phyloP scores from a whole-genome alignment of 352 stramenopile genomes.

The Globisporangium heterothallicum region DNA sequence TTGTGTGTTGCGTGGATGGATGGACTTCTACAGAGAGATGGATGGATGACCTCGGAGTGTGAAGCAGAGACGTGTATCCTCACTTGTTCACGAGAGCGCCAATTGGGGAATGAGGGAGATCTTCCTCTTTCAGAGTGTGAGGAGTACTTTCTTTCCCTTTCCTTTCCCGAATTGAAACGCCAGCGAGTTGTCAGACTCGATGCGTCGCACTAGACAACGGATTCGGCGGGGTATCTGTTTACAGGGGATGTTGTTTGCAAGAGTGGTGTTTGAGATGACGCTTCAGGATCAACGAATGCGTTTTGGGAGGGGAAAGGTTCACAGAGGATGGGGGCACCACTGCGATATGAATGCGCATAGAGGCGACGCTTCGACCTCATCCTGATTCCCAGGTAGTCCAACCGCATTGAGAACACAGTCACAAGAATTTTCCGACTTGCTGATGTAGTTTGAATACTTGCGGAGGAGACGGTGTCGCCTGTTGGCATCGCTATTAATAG shows the following conservation, averaged over 20 bases:
- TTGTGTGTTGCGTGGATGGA: neutral
- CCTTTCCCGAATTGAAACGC: conserved; percentile 1
- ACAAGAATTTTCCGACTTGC: conserved; percentile 1
- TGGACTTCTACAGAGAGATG: too few relatives aligned
- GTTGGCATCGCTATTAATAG: too few relatives aligned
- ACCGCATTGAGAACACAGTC: neutral
- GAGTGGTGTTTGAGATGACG: too few relatives aligned
- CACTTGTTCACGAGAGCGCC: neutral
- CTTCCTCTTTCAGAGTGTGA: neutral
- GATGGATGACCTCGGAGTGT: neutral
- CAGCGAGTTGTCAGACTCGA: too few relatives aligned
- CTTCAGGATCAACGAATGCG: neutral
- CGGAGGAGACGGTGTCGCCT: too few relatives aligned
- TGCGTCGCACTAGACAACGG: too few relatives aligned
- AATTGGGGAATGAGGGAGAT: conserved; percentile 2
- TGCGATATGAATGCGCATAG: neutral
- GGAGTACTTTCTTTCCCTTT: too few relatives aligned
- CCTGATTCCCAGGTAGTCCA: neutral
- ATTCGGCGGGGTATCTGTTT: too few relatives aligned
- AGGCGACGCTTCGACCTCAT: neutral
- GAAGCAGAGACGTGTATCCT: neutral
- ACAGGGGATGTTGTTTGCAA: too few relatives aligned
- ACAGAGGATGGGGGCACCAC: neutral
- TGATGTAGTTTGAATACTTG: too few relatives aligned
- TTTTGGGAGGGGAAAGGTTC: neutral